Base-by-base conservation (phyloP, 2,329 filamentous ascomycete species). In the Penicillium freii region DNA sequence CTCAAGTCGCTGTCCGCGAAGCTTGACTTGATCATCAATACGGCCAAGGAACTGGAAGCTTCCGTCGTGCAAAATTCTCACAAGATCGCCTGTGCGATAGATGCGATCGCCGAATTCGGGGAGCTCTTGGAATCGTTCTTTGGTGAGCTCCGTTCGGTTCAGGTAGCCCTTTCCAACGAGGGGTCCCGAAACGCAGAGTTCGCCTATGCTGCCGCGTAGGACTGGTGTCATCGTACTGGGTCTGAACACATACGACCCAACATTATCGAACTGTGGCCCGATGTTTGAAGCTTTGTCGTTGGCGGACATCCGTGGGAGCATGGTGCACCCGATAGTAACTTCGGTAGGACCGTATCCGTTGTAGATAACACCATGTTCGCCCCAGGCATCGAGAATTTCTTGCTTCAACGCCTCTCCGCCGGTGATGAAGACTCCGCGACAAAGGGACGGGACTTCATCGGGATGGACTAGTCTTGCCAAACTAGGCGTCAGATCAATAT, bases 291-390 rank as follows among this genome's bases (percentile, higher is more conserved):
- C 86, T 31, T 91, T 88, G 0, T 91, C 91, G 62, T 89, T 89
- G 21, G 78, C 74, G 0, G 90, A 89, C 8, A 96, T 90, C 34
- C 90, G 83, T n/a, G 87, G 87, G 65, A 89, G 92, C 82, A 94
- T 95, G 0, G 92, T 96, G 36, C 92, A 89, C 5, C 92, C 92
- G 62, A 97, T 97, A 0, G 92, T 97, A 0, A 91, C 89, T 72
- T 97, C 93, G 0, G 92, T 97, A 1, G 92, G 93, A 0, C 92
- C 92, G 63, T 96, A 91, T 3, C 91, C 92, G 67, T 97, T 97
- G 78, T 96, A 93, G 15, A 97, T 92, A 43, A 92, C 91, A 1
- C 82, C 82, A 56, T 87, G 82, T 0, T 87, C 82, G 0, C 92
- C 92, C 92, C 93, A 97, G 0, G 81, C 83, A 66, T 96, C 89